A percentile compares a stretch with the other conserved stretches of the same genome.
Evolutionary conservation across 306 rosid genomes (phyloP).

Genomic region (Castanopsis chinensis): DNA sequence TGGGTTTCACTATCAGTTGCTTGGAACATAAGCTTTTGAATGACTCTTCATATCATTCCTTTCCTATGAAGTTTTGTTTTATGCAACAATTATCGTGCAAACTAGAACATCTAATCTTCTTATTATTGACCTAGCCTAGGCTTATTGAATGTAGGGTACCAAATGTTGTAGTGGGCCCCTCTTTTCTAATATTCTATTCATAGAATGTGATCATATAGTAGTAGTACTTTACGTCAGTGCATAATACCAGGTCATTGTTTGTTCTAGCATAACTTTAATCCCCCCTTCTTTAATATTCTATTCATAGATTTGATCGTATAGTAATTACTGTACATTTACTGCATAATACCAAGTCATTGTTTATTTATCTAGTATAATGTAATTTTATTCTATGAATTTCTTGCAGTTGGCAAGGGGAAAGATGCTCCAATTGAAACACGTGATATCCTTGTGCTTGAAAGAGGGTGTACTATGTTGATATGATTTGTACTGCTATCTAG

Average conservation of each 20-base stretch:
- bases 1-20: conserved; percentile 2
- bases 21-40: neutral
- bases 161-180: neutral
- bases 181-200: neutral
- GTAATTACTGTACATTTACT: neutral
- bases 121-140: neutral
- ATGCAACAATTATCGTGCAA: neutral
- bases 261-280: conserved; percentile 22
- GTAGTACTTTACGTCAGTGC: neutral
- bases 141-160: conserved; percentile 5
- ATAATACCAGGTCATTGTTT: conserved; percentile 1
- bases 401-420: conserved; percentile 73
- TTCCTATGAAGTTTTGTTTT: neutral
- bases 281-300: neutral
- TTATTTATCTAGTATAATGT: conserved; percentile 14
- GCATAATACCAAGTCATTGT: conserved; percentile 3
- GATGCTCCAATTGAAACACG: conserved; percentile 69
- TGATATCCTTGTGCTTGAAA: conserved; percentile 67
- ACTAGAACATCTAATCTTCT: conserved; percentile 1
- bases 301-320: neutral
- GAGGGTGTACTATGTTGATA: conserved; percentile 49
- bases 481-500: conserved; percentile 24
- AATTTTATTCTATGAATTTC: conserved; percentile 20
- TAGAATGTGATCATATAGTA: neutral
- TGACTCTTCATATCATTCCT: neutral